Evolutionary conservation across 2,329 filamentous ascomycete species (phyloP), one percentile per base, ranked within the genome.

Genomic region (Hymenoscyphus albidus): DNA sequence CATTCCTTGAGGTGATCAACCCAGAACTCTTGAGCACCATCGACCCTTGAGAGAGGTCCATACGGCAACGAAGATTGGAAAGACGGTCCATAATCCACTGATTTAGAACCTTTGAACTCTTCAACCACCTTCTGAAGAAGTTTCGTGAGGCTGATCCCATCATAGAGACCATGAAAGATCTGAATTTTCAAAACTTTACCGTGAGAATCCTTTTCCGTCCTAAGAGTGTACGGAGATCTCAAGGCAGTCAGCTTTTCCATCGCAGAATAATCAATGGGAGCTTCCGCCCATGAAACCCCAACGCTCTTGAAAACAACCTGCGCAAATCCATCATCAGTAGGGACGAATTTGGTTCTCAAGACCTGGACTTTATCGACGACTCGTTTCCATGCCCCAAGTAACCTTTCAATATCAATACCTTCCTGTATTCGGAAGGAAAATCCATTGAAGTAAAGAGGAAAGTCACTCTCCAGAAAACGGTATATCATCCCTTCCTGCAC

Each of bases 401-500:
- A 73, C 27, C 69, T 77, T 0, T 75, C 65, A 0, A 80, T 44
- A n/a, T 85, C 80, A 5, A 85, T 73, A 0, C 74, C 66, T 0
- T 75, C 64, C 0, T 75, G 63, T 0, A 96, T 76, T 0, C 78
- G 70, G 55, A 94, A 86, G 0, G 77, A 77, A 72, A 97, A 96
- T 0, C 82, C 80, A 64, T 93, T 93, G 75, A 94, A 96, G 73
- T 97, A 97, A 0, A 89, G 77, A 0, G 82, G 80, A 0, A 78
- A 74, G 0, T 81, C 77, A 18, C 79, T 85, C 10, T 85, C 83
- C 44, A 90, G 74, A 31, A 87, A 88, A 59, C 87, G 84, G 5
- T 89, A 89, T 59, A 97, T 86, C 80, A 97, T 94, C 0, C 93
- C 93, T 74, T 94, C 87, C 72, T 97, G 93, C 0, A 97, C 79